phyloP scores from a whole-genome alignment of 2,329 filamentous ascomycete species.

The Colletotrichum brevisporum region DNA sequence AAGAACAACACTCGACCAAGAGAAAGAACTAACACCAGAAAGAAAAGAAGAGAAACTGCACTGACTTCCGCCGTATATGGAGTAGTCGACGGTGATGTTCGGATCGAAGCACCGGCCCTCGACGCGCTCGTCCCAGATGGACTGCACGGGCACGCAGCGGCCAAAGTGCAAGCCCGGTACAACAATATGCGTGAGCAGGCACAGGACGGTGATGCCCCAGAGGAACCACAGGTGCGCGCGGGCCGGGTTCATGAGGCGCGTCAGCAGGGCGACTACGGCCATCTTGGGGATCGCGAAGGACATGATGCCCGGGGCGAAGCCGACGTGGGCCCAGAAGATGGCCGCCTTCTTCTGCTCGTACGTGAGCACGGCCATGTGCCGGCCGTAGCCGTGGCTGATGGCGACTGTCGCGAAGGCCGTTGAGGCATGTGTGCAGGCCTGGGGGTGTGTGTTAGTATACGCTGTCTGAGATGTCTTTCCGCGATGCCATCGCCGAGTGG shows the following conservation, averaged over 20 bases:
- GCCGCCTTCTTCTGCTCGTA: conserved; percentile 47
- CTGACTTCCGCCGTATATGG: conserved; percentile 11
- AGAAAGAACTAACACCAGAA: background rate
- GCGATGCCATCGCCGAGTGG: background rate
- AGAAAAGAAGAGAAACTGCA: background rate
- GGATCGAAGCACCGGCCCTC: conserved; percentile 52
- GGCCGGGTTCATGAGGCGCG: conserved; percentile 54
- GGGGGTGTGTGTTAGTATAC: background rate
- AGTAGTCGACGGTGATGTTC: conserved; percentile 54
- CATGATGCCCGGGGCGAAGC: conserved; percentile 54
- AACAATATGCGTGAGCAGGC: conserved; percentile 52
- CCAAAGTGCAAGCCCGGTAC: conserved; percentile 54
- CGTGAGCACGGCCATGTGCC: conserved; percentile 51
- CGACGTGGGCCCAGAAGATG: conserved; percentile 53
- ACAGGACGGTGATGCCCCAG: conserved; percentile 52
- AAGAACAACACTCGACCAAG: background rate
- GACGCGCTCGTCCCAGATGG: conserved; percentile 55
- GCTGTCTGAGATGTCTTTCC: background rate
- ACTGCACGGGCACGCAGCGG: conserved; percentile 55
- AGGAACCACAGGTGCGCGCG: conserved; percentile 51
- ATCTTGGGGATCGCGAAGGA: conserved; percentile 59
- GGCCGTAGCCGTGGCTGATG: conserved; percentile 55
- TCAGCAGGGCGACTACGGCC: conserved; percentile 55
- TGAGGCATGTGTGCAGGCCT: conserved; percentile 42
- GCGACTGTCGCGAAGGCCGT: conserved; percentile 51